Percentiles rank a stretch among this genome's conserved stretches.
phyloP scores from a whole-genome alignment of 2,329 filamentous ascomycete genomes.

The Colletotrichum sp. region DNA sequence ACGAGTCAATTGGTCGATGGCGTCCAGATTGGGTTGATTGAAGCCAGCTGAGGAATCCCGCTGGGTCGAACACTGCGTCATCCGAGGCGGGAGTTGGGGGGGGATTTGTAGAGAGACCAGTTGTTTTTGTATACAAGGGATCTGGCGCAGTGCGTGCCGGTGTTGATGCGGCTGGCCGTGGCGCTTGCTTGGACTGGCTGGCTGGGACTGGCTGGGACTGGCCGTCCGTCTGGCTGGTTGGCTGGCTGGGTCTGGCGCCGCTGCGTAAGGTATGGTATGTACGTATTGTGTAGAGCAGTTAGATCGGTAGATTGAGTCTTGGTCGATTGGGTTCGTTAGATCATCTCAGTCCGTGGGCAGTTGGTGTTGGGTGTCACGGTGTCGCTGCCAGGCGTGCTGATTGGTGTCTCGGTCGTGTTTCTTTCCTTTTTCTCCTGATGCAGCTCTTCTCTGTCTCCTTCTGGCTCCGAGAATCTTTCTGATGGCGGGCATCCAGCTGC shows the following conservation, averaged over 20 bases:
- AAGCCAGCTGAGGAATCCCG: constrained; percentile 20
- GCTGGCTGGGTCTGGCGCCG: background rate
- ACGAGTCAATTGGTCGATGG: constrained; percentile 19
- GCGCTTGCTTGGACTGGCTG: background rate
- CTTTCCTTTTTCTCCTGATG: background rate
- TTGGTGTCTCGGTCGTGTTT: background rate
- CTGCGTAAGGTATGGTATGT: background rate
- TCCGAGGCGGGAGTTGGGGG: constrained; percentile 4
- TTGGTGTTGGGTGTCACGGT: background rate
- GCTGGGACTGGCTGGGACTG: background rate
- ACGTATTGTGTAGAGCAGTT: background rate
- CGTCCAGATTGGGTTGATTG: constrained; percentile 17
- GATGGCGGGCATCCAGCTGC: background rate
- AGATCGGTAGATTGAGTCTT: background rate
- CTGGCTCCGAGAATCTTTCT: background rate
- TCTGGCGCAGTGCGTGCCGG: background rate
- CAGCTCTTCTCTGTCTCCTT: background rate
- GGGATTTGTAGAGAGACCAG: background rate
- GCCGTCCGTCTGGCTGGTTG: background rate
- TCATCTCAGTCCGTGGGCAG: background rate
- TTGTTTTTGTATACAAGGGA: background rate
- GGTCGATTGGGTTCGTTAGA: background rate
- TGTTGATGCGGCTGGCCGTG: background rate
- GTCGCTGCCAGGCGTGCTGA: background rate
- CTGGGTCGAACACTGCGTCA: constrained; percentile 21